Evolutionary conservation across 2,329 filamentous ascomycete species (phyloP).

Genomic region (Trichoderma sp.): DNA sequence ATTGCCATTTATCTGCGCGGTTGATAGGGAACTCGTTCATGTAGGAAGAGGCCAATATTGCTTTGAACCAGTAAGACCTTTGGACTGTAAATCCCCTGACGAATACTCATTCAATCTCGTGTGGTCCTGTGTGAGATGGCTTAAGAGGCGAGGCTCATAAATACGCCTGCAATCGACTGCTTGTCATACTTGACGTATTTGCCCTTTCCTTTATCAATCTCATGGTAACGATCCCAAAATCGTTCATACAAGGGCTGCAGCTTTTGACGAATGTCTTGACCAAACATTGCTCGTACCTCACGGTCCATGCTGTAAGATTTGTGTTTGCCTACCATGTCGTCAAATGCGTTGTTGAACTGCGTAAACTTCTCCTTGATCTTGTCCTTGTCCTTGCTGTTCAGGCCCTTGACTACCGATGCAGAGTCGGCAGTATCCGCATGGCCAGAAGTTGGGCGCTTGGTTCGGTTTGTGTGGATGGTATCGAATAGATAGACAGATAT

Average conservation of each 20-base stretch:
- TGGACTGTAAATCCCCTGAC: not conserved
- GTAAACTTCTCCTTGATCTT: conserved; percentile 95
- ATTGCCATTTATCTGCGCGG: not conserved
- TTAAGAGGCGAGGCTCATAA: conserved; percentile 48
- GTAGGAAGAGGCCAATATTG: not conserved
- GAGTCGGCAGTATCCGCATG: conserved; percentile 84
- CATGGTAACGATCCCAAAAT: conserved; percentile 97
- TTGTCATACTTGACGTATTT: conserved; percentile 99
- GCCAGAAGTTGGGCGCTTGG: conserved; percentile 69
- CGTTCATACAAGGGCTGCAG: conserved; percentile 92
- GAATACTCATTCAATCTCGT: not conserved
- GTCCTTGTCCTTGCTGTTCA: conserved; percentile 91
- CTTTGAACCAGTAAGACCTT: not conserved
- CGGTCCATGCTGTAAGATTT: conserved; percentile 86
- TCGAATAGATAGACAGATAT: conserved; percentile 83
- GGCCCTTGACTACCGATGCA: conserved; percentile 76
- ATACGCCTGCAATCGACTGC: conserved; percentile 69
- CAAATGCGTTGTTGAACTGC: conserved; percentile 86
- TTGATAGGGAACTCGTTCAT: not conserved
- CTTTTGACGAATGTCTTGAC: conserved; percentile 83
- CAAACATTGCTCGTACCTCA: conserved; percentile 79
- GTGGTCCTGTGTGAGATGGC: not conserved
- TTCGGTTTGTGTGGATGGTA: conserved; percentile 84
- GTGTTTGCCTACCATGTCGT: conserved; percentile 82
- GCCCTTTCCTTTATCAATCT: conserved; percentile 95